phyloP scores from a whole-genome alignment of 202 grass and related monocot genomes.

The Carex arenaria region DNA sequence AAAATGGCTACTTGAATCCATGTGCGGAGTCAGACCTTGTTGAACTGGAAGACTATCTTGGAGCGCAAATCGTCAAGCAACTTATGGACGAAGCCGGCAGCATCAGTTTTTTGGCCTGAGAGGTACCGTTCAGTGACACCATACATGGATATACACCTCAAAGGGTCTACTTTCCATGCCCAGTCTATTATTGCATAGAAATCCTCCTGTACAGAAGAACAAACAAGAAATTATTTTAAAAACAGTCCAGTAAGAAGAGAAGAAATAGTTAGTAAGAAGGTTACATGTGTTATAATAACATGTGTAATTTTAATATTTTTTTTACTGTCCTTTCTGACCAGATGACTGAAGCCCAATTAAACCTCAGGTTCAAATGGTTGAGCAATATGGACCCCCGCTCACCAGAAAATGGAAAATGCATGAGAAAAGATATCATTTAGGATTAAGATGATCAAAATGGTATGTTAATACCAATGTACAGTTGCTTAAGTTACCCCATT shows the following conservation, averaged over 20 bases:
- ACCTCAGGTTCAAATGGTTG: background rate
- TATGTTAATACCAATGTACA: conserved; percentile 4
- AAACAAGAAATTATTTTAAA: conserved; percentile 22
- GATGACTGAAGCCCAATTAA: background rate
- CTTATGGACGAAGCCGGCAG: conserved; percentile 93
- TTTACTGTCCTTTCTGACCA: background rate
- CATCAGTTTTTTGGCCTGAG: conserved; percentile 99
- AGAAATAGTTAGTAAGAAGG: background rate
- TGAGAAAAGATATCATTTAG: background rate
- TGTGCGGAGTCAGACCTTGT: conserved; percentile 54
- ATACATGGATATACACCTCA: conserved; percentile 98
- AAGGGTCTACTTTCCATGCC: conserved; percentile 92
- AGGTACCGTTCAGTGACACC: conserved; percentile 96
- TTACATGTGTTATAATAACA: conserved; percentile 25
- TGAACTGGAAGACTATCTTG: conserved; percentile 85
- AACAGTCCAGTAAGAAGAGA: background rate
- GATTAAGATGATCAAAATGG: background rate
- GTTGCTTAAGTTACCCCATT: conserved; percentile 4
- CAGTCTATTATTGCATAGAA: conserved; percentile 96
- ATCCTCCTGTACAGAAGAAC: conserved; percentile 61
- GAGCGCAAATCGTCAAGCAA: conserved; percentile 88
- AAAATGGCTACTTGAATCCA: conserved; percentile 7
- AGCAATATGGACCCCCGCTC: background rate
- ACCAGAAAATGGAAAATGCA: background rate
- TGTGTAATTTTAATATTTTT: background rate